Conservation (phyloP, 306 rosid genomes). For the Crotalaria pallida region DNA sequence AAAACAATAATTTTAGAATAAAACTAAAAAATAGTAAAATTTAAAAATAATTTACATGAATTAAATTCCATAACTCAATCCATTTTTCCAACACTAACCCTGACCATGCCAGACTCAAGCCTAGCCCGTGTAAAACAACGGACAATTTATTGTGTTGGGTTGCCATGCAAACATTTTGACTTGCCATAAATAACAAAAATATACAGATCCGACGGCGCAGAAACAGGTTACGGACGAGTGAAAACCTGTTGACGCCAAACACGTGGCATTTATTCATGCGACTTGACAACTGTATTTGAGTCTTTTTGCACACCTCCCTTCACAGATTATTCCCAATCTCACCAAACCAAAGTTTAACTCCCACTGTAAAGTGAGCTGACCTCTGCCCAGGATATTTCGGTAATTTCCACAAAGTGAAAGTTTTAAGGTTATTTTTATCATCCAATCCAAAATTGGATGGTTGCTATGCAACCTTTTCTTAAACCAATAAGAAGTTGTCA, state of each 20-base stretch:
- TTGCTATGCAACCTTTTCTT: too few relatives aligned
- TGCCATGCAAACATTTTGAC: background rate
- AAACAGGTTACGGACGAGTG: background rate
- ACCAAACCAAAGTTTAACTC: background rate
- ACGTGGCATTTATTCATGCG: slow-evolving; percentile 25
- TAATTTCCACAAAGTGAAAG: background rate
- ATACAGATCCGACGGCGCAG: slow-evolving; percentile 16
- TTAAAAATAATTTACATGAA: too few relatives aligned
- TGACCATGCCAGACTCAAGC: background rate
- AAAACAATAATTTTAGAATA: too few relatives aligned
- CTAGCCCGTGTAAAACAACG: background rate
- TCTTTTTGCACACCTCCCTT: slow-evolving; percentile 19
- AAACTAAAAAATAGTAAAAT: too few relatives aligned
- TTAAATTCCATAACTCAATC: too few relatives aligned
- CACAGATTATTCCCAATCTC: slow-evolving; percentile 33
- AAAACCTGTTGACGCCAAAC: background rate
- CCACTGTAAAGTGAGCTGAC: too few relatives aligned
- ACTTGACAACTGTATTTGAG: slow-evolving; percentile 2
- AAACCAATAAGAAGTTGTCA: too few relatives aligned
- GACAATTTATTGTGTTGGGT: background rate
- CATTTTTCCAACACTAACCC: too few relatives aligned
- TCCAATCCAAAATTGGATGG: too few relatives aligned
- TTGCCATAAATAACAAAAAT: background rate
- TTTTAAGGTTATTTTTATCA: too few relatives aligned
- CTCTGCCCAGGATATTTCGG: slow-evolving; percentile 16